These are phyloP conservation scores for Ogataea pignaliae DNA, from an alignment of 805 yeast genomes.

Conservation along the genomic window DNA sequence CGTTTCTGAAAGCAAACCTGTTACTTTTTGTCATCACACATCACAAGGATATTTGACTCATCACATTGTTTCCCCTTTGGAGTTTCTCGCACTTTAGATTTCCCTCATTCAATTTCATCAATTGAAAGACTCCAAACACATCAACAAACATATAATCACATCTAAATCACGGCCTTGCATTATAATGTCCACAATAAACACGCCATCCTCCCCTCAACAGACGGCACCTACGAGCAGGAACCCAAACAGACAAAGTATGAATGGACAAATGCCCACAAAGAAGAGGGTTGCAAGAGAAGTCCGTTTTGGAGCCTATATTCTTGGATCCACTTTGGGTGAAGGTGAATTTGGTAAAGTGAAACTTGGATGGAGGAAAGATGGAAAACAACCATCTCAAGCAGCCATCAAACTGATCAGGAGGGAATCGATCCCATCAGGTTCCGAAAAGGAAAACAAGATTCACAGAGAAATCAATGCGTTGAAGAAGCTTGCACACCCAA, in stretches of 20 bases:
- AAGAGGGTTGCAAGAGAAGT: constrained; percentile 55
- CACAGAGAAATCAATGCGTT: constrained; percentile 91
- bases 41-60: no score
- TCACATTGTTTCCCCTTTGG: no score
- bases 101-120: no score
- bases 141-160: no score
- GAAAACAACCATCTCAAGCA: constrained; percentile 73
- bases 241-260: constrained; percentile 14
- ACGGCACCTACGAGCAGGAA: no score
- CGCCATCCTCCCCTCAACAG: no score
- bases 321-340: constrained; percentile 94
- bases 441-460: constrained; percentile 83
- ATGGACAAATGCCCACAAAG: constrained; percentile 17
- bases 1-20: no score
- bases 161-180: no score
- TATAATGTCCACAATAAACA: no score
- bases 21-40: no score
- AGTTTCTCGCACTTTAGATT: no score
- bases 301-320: constrained; percentile 82
- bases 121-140: no score
- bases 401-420: constrained; percentile 91
- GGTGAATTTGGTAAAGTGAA: constrained; percentile 99
- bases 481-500: constrained; percentile 84
- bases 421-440: constrained; percentile 81
- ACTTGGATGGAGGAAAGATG: constrained; percentile 90